phyloP scores from a whole-genome alignment of 2,329 filamentous ascomycete species.

The Setomelanomma holmii region DNA sequence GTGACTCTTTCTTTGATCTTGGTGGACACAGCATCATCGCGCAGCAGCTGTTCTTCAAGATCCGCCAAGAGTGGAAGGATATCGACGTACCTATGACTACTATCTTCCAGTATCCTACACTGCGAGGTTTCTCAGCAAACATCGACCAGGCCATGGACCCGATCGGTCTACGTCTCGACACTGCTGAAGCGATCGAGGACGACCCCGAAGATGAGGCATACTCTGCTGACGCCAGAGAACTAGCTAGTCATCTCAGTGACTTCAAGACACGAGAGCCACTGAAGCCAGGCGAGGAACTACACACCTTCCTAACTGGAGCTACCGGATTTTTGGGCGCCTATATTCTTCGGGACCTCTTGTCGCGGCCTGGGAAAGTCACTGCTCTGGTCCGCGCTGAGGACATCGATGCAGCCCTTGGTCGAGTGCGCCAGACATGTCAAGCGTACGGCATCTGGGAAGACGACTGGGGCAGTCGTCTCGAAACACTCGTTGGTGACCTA shows the following conservation, averaged over 20 bases:
- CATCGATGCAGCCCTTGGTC: slow-evolving; percentile 64
- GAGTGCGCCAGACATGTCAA: slow-evolving; percentile 71
- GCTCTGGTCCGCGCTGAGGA: slow-evolving; percentile 77
- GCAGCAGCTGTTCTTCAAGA: slow-evolving; percentile 78
- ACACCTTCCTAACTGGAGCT: slow-evolving; percentile 84
- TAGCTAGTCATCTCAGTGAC: slow-evolving; percentile 56
- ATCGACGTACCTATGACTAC: slow-evolving; percentile 72
- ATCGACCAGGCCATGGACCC: slow-evolving; percentile 60
- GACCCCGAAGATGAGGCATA: slow-evolving; percentile 62
- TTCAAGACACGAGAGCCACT: slow-evolving; percentile 51
- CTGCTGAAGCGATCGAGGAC: slow-evolving; percentile 48
- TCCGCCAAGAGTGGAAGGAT: slow-evolving; percentile 68
- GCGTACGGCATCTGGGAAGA: slow-evolving; percentile 83
- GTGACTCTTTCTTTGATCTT: slow-evolving; percentile 76
- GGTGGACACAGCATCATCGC: slow-evolving; percentile 83
- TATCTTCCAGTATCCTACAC: slow-evolving; percentile 72
- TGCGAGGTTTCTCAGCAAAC: slow-evolving; percentile 62
- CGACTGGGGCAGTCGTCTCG: slow-evolving; percentile 70
- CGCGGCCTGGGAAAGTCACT: slow-evolving; percentile 70
- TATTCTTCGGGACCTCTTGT: slow-evolving; percentile 76
- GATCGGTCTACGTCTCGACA: slow-evolving; percentile 55
- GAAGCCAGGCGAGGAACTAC: slow-evolving; percentile 54
- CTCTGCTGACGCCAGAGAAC: slow-evolving; percentile 60
- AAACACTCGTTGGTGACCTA: slow-evolving; percentile 76
- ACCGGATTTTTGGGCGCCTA: slow-evolving; percentile 90